Percentiles rank a stretch among this genome's conserved stretches.
phyloP scores from a whole-genome alignment of 805 yeast species.

The Nakazawaea peltata region DNA sequence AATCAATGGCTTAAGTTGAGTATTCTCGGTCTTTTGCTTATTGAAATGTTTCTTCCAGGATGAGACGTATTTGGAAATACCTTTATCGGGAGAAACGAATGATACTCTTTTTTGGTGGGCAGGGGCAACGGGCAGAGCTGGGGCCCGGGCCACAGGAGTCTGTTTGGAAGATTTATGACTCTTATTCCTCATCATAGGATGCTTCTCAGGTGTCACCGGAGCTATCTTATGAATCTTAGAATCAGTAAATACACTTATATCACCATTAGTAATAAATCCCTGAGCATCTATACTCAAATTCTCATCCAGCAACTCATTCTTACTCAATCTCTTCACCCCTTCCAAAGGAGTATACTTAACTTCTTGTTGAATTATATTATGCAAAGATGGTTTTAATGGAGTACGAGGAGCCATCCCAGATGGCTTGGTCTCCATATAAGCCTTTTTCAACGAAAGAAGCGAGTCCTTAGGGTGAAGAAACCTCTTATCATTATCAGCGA shows the following conservation, averaged over 20 bases:
- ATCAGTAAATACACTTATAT: conserved; percentile 39
- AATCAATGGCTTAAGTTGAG: conserved; percentile 14
- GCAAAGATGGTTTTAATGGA: conserved; percentile 10
- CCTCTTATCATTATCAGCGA: conserved; percentile 13
- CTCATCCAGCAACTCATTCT: conserved; percentile 11
- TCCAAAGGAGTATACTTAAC: conserved; percentile 23
- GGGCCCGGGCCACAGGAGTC: no score
- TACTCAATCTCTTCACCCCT: conserved; percentile 21
- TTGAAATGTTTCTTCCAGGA: conserved; percentile 28
- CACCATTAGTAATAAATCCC: conserved; percentile 45
- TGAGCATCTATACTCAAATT: conserved; percentile 13
- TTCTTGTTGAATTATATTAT: conserved; percentile 18
- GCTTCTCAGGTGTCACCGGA: conserved; percentile 62
- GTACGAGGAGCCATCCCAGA: neutral
- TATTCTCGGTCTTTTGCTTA: conserved; percentile 10
- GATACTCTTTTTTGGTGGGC: neutral
- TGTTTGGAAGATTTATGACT: no score
- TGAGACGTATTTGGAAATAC: conserved; percentile 1
- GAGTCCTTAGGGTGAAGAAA: conserved; percentile 27
- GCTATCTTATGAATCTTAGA: conserved; percentile 35
- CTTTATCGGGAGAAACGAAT: neutral
- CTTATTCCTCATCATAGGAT: no score
- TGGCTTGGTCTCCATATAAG: neutral
- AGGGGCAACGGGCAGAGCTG: conserved; percentile 6
- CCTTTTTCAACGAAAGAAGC: conserved; percentile 17